These are phyloP conservation scores for Thermothielavioides terrestris DNA, from an alignment of 495 filamentous ascomycete species.

Conservation along the genomic window DNA sequence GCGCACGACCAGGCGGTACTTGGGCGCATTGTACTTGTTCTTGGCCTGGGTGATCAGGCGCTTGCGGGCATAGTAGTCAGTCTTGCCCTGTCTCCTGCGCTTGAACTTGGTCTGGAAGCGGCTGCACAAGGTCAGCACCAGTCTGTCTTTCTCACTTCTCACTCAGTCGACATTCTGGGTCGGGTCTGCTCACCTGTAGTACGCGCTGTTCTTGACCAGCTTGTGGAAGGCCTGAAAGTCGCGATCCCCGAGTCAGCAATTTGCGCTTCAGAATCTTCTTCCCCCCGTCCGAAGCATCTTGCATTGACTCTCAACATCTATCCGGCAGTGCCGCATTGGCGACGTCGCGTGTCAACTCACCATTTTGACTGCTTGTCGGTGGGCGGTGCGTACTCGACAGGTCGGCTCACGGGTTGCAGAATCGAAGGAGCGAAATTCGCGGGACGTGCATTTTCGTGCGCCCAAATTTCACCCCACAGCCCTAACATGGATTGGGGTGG, in stretches of 20 bases:
- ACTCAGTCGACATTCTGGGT: not conserved
- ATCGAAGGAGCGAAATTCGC: slow-evolving; percentile 20
- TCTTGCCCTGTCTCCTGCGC: slow-evolving; percentile 93
- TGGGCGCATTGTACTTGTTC: slow-evolving; percentile 99
- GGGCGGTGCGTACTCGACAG: slow-evolving; percentile 23
- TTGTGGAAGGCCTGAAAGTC: slow-evolving; percentile 80
- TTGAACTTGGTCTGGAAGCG: slow-evolving; percentile 99
- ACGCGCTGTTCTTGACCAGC: slow-evolving; percentile 89
- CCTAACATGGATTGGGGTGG: slow-evolving; percentile 22
- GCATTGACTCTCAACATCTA: slow-evolving; percentile 61
- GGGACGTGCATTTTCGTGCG: slow-evolving; percentile 27
- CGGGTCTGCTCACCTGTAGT: slow-evolving; percentile 77
- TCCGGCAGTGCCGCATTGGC: slow-evolving; percentile 1
- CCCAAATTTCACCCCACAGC: slow-evolving; percentile 27
- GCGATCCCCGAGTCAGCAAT: slow-evolving; percentile 85
- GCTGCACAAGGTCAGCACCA: slow-evolving; percentile 40
- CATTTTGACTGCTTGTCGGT: slow-evolving; percentile 49
- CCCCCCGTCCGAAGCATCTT: slow-evolving; percentile 85
- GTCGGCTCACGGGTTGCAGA: slow-evolving; percentile 29
- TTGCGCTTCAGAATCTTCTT: slow-evolving; percentile 76
- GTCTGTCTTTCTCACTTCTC: no score
- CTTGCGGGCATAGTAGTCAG: slow-evolving; percentile 99
- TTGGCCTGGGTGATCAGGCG: slow-evolving; percentile 99
- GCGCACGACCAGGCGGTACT: slow-evolving; percentile 98
- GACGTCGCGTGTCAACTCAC: slow-evolving; percentile 37